Percentiles rank a stretch among this genome's conserved stretches.
These are phyloP conservation scores for Cicer judaicum DNA, from an alignment of 306 rosid species.

Conservation along the genomic window DNA sequence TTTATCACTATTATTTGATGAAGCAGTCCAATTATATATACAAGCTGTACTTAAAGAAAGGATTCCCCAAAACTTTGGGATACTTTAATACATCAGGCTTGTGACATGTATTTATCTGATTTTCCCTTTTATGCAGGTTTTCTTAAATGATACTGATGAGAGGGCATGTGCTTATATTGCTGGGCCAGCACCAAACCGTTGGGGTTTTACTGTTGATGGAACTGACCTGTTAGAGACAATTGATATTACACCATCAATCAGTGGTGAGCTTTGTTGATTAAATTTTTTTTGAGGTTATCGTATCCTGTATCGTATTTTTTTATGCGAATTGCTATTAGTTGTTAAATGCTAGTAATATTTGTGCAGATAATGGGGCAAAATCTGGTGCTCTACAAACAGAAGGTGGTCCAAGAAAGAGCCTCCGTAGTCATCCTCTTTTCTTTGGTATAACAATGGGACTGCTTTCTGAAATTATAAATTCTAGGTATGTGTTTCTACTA, in stretches of 20 bases:
- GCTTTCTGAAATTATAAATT: constrained; percentile 92
- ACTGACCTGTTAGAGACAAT: constrained; percentile 67
- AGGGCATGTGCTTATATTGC: constrained; percentile 99
- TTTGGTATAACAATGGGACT: constrained; percentile 96
- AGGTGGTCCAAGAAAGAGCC: constrained; percentile 61
- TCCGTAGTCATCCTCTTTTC: constrained; percentile 84
- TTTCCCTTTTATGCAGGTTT: constrained; percentile 61
- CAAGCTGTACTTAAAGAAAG: background rate
- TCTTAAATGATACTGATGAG: constrained; percentile 94
- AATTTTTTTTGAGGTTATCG: constrained; percentile 12
- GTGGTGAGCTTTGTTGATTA: constrained; percentile 56
- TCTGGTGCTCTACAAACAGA: constrained; percentile 46
- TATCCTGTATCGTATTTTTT: constrained; percentile 12
- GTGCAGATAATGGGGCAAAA: constrained; percentile 57
- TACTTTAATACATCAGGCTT: constrained; percentile 17
- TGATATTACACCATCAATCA: constrained; percentile 48
- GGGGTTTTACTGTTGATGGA: constrained; percentile 93
- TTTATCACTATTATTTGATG: constrained; percentile 5
- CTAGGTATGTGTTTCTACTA: constrained; percentile 69
- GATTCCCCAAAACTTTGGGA: background rate
- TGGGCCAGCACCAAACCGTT: constrained; percentile 99
- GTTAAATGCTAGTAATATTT: constrained; percentile 35
- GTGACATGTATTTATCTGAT: constrained; percentile 40
- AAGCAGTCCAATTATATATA: background rate
- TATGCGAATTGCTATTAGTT: constrained; percentile 26